Evolutionary conservation across 208 protist species (phyloP), one percentile per base, ranked within the genome.

Genomic region (Phytomonas francai): DNA sequence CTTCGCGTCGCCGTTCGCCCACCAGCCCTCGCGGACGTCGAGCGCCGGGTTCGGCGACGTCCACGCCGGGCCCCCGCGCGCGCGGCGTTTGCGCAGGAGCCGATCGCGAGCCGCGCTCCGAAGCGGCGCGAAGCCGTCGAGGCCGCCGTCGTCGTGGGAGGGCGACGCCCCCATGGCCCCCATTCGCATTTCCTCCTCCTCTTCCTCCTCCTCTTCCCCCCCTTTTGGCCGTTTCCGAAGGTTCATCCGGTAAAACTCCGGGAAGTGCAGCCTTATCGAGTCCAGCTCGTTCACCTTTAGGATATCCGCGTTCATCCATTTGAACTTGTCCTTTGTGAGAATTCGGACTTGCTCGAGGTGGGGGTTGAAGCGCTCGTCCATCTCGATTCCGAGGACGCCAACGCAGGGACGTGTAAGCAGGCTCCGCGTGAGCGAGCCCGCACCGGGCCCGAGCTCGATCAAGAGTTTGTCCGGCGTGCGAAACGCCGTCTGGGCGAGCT

Each of bases 241-340:
- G 66, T 91, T 75, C 39, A 81, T 77, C 69, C 72, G 25, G 9
- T 84, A 80, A 77, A 95, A 93, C 22, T 25, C 16, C 16, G 88
- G 88, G 60, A 90, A 92, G 9, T 76, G 28, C 3, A 68, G 32
- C 0, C 45, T n/a, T 31, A 96, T 59, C 9, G 91, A 54, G 32
- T 79, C 75, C n/a, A 93, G 59, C 79, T 96, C 91, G 62, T 92
- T 80, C 12, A 88, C 66, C 59, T 80, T 61, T 32, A 96, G 77
- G 22, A 96, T 84, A 70, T 96, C 85, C 3, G 74, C 86, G 68
- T 92, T 93, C 49, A 90, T 73, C 87, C 88, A 96, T 39, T 92
- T 77, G 77, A 96, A 96, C 72, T 92, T 92, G 25, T 80, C 81
- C 62, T 85, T 67, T 4, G 91, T 94, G 79, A 89, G 86, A 34